Evolutionary conservation across 2,329 filamentous ascomycete genomes (phyloP), one percentile per base, ranked within the genome.

Genomic region (Aspergillus alliaceus): DNA sequence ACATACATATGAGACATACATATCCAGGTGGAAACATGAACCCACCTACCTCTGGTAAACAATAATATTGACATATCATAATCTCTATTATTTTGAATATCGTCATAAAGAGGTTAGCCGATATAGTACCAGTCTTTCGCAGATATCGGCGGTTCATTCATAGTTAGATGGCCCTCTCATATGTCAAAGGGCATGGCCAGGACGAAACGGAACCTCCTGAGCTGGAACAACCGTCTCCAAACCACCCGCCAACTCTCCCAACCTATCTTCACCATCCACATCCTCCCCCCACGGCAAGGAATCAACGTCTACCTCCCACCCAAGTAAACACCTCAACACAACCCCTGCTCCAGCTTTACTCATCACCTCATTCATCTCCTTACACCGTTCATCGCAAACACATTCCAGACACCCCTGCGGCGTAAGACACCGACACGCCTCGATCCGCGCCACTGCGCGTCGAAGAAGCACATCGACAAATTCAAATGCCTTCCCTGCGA

Each of bases 401-500:
- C 95, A 99, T 73, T 96, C 93, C 22, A 93, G 77, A 74, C 95
- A 98, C 0, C 95, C 95, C 57, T 89, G 84, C 3, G 75, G 72
- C 6, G 62, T 67, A 11, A 86, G 75, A 68, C 93, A 98, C 37
- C 81, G 78, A 67, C 95, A 99, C 1, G 79, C 81, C 68, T 90
- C 86, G 6, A 98, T 86, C 7, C 95, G 82, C 56, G 85, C 81
- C 35, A 95, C 82, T 0, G 93, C 93, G 69, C 93, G 88, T 20
- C 79, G 78, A 1, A 98, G 81, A 32, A 98, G 77, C 32, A 89
- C 72, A 67, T 96, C 91, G 20, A 96, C 82, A 68, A 96, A 96
- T 67, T 98, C 93, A 68, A 98, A 98, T 0, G 92, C 93, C 71
- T 96, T 97, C 37, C 89, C 90, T 60, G 89, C 91, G 64, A 97